Evolutionary conservation across 805 yeast species (phyloP), one percentile per base, ranked within the genome.

Genomic region (Nakazawaea ernobii): DNA sequence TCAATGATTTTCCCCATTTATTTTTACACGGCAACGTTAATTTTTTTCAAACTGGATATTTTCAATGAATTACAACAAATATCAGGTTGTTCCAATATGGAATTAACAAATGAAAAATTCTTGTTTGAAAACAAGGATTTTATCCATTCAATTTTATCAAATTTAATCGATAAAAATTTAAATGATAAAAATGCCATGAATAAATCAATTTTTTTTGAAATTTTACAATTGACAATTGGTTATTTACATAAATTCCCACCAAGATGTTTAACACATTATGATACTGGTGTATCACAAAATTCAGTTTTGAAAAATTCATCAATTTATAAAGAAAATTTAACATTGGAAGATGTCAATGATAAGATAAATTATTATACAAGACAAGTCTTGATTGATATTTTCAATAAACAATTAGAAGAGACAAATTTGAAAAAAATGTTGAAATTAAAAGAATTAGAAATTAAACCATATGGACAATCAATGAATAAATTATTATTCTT

Each of bases 1-100:
- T 77, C 86, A 0, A 74, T 86, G 46, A 56, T 71, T 2, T 65
- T 74, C 13, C 74, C 79, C 6, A 56, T 87, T 9, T 81, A 84
- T 52, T 58, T 89, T 14, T 90, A 86, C 60, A 76, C 74, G 1
- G 66, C 87, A 15, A 61, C 82, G 5, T 56, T 87, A 27, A 37
- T 76, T 1, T 58, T 64, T 28, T 71, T 70, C 42, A 78, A 75
- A 52, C 68, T 67, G 2, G 66, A 65, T 4, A 67, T 86, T 1
- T 53, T 77, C 15, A 53, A 55, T 30, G 60, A 59, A 35, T 54
- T 67, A 10, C 59, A 60, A 45, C 64, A 61, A 40, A 39, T 60
- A 15, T 55, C 60, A 28, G 67, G 65, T 32, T 42, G 28, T 20
- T 32, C 43, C 6, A 15, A 35, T 2, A 55, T 55, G n/a, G 58